phyloP scores from a whole-genome alignment of 345 rosid genomes.

The Eucalyptus pumila region DNA sequence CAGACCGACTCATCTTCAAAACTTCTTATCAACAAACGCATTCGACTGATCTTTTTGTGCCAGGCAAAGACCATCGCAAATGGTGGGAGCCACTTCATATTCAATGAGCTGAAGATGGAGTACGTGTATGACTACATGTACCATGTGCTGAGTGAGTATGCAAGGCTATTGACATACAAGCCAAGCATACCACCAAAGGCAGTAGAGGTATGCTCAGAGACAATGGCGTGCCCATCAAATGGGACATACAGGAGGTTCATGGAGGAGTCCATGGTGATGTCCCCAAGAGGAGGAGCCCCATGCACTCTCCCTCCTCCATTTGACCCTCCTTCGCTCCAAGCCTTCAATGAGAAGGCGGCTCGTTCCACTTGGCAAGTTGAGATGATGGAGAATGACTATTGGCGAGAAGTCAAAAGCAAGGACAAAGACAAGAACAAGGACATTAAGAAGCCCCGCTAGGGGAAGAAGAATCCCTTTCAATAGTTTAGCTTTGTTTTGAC shows the following conservation, averaged over 20 bases:
- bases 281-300: slow-evolving; percentile 33
- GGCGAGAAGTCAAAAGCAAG: background rate
- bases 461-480: background rate
- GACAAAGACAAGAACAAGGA: background rate
- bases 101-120: slow-evolving; percentile 45
- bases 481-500: background rate
- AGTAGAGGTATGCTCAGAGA: slow-evolving; percentile 36
- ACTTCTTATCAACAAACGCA: background rate
- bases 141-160: slow-evolving; percentile 51
- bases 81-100: slow-evolving; percentile 36
- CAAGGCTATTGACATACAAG: slow-evolving; percentile 50
- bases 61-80: slow-evolving; percentile 58
- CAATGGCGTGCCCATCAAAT: slow-evolving; percentile 17
- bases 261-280: slow-evolving; percentile 45
- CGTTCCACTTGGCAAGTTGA: slow-evolving; percentile 32
- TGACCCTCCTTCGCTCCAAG: slow-evolving; percentile 11
- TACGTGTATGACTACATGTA: slow-evolving; percentile 67
- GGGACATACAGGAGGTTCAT: slow-evolving; percentile 36
- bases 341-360: slow-evolving; percentile 19
- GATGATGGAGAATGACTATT: slow-evolving; percentile 36
- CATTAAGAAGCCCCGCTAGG: background rate
- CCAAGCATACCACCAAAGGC: slow-evolving; percentile 39
- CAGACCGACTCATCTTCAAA: background rate
- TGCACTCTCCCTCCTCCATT: slow-evolving; percentile 43
- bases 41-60: background rate